These are phyloP conservation scores for Lachnellula willkommii DNA, from an alignment of 2,329 filamentous ascomycete species.

Conservation along the genomic window DNA sequence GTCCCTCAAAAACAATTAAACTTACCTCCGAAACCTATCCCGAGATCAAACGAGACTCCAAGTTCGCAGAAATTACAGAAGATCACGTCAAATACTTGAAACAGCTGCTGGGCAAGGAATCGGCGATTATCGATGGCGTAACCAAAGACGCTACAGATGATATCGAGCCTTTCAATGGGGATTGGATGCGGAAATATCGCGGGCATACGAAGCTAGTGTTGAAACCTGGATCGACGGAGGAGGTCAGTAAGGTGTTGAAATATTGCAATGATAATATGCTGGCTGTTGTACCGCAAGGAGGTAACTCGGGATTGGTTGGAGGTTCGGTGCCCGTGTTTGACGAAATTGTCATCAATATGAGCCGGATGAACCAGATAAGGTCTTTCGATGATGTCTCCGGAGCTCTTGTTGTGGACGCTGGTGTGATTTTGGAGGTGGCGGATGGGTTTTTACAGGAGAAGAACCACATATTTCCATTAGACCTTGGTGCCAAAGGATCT, in stretches of 20 bases:
- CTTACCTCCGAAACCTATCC: constrained; percentile 86
- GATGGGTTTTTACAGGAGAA: constrained; percentile 80
- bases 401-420: constrained; percentile 83
- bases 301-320: constrained; percentile 92
- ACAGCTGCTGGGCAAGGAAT: constrained; percentile 69
- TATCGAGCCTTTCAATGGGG: constrained; percentile 85
- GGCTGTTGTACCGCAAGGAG: constrained; percentile 93
- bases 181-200: constrained; percentile 99
- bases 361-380: constrained; percentile 84
- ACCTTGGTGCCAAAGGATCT: constrained; percentile 95
- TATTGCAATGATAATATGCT: constrained; percentile 94
- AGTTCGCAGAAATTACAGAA: constrained; percentile 66
- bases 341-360: constrained; percentile 90
- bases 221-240: constrained; percentile 75
- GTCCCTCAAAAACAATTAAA: constrained; percentile 47
- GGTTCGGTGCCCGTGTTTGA: constrained; percentile 96
- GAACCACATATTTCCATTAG: constrained; percentile 87
- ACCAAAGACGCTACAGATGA: constrained; percentile 70
- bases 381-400: constrained; percentile 93
- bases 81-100: constrained; percentile 83
- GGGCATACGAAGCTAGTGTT: constrained; percentile 84
- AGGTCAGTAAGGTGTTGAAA: constrained; percentile 84
- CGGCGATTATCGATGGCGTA: constrained; percentile 79
- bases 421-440: constrained; percentile 82
- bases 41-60: constrained; percentile 69